phyloP scores from a whole-genome alignment of 257 asterid genomes.

The Fraxinus americana region DNA sequence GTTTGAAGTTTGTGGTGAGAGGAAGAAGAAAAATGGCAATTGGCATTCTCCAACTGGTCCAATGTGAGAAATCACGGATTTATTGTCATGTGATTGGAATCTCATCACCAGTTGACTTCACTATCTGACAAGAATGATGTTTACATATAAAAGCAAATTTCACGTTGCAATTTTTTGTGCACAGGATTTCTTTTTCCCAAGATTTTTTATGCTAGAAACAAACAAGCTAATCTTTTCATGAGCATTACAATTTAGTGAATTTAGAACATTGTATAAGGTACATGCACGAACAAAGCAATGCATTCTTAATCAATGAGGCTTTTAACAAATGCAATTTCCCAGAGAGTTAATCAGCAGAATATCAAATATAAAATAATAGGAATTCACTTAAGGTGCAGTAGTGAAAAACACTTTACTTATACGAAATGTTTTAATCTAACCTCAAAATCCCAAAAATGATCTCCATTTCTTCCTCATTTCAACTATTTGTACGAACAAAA shows the following conservation, averaged over 20 bases:
- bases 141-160: neutral
- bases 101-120: neutral
- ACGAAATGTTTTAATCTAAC: neutral
- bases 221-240: too few relatives aligned
- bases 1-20: neutral
- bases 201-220: too few relatives aligned
- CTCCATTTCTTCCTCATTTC: neutral
- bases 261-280: neutral
- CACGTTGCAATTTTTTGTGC: neutral
- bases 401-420: neutral
- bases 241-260: too few relatives aligned
- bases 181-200: neutral
- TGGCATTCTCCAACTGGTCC: constrained; percentile 21
- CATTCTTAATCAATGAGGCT: neutral
- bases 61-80: neutral
- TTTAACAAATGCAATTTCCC: neutral
- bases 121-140: constrained; percentile 5
- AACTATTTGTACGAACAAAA: neutral
- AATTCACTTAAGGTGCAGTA: neutral
- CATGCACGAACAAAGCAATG: neutral
- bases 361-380: neutral
- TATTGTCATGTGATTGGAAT: constrained; percentile 7
- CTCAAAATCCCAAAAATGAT: neutral
- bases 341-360: neutral
- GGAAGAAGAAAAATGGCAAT: constrained; percentile 2